Evolutionary conservation across 805 yeast species (phyloP).

Genomic region (Vanderwaltozyma polyspora): DNA sequence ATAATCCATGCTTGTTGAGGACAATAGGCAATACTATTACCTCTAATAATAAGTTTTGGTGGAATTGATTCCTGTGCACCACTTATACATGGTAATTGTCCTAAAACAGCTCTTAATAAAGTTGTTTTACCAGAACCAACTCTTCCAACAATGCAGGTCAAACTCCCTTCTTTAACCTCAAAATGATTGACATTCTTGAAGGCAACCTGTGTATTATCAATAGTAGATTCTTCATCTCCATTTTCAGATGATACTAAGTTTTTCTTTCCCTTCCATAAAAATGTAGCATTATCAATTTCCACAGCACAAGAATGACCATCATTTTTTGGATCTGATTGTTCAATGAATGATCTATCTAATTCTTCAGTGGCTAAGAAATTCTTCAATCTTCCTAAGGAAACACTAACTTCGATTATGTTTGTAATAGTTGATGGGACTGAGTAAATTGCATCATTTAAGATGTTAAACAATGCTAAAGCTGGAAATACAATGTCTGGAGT

Average conservation of each 20-base stretch:
- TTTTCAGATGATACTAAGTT: conserved; percentile 9
- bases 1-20: conserved; percentile 48
- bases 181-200: conserved; percentile 37
- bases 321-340: conserved; percentile 13
- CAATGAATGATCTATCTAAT: conserved; percentile 30
- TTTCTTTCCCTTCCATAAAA: conserved; percentile 36
- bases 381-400: conserved; percentile 44
- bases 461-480: conserved; percentile 47
- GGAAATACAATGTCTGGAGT: conserved; percentile 64
- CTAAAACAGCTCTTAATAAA: conserved; percentile 41
- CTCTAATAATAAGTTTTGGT: conserved; percentile 23
- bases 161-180: conserved; percentile 39
- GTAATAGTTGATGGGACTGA: conserved; percentile 49
- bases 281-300: conserved; percentile 38
- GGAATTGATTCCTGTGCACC: conserved; percentile 14
- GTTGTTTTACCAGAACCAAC: conserved; percentile 65
- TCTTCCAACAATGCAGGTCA: conserved; percentile 52
- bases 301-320: conserved; percentile 26
- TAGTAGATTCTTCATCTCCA: conserved; percentile 32
- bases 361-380: conserved; percentile 39
- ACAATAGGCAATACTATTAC: conserved; percentile 41
- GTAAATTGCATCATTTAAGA: conserved; percentile 47
- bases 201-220: conserved; percentile 39
- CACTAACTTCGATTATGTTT: conserved; percentile 45
- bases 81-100: conserved; percentile 36